Evolutionary conservation across 257 asterid species (phyloP).

Genomic region (Rhazya stricta): DNA sequence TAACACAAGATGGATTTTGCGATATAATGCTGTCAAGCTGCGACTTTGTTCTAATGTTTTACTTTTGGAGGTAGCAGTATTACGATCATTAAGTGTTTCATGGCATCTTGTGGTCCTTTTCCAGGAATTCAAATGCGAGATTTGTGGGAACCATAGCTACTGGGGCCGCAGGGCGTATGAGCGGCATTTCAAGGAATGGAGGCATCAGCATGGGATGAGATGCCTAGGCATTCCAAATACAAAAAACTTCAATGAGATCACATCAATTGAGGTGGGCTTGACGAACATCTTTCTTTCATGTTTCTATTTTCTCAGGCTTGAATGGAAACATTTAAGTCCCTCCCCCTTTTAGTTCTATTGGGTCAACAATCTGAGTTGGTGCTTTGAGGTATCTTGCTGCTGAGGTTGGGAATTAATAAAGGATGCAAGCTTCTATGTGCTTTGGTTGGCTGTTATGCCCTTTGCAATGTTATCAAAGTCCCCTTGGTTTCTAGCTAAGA

Average conservation of each 20-base stretch:
- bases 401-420: not conserved
- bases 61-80: not conserved
- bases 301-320: not conserved
- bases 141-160: conserved; percentile 95
- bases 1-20: not conserved
- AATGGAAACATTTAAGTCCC: not conserved
- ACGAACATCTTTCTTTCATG: not conserved
- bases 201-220: conserved; percentile 99
- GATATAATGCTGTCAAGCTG: not conserved
- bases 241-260: conserved; percentile 88
- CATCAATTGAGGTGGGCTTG: conserved; percentile 67
- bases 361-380: not conserved
- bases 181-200: conserved; percentile 98
- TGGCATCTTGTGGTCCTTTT: not conserved
- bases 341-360: not conserved
- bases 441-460: not conserved
- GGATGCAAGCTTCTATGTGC: not conserved
- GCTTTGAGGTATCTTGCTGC: no score
- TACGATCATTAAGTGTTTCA: not conserved
- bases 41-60: not conserved
- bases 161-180: conserved; percentile 99
- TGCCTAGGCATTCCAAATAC: conserved; percentile 98
- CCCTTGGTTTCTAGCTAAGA: not conserved
- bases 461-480: not conserved
- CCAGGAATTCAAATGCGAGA: conserved; percentile 99